These are phyloP conservation scores for Paraglomus brasilianum DNA, from an alignment of 192 early-diverging fungal genomes.

Conservation along the genomic window DNA sequence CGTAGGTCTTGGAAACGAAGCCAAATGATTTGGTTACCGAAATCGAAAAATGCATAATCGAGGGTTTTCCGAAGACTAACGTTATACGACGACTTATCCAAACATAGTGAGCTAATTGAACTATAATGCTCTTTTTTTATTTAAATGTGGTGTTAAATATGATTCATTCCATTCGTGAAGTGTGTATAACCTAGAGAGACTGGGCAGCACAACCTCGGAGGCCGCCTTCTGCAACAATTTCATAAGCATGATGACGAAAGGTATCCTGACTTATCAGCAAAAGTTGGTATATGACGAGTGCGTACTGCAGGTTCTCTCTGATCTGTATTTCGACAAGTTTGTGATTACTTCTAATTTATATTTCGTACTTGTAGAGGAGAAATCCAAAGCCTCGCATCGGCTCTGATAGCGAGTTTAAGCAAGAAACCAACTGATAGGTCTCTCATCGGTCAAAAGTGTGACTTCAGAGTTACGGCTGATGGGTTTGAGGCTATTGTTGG, in stretches of 20 bases:
- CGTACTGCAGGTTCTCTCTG: neutral
- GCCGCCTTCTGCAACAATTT: conserved; percentile 19
- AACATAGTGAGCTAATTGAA: conserved; percentile 22
- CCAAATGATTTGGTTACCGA: conserved; percentile 16
- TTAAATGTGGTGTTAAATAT: neutral
- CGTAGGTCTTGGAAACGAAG: conserved; percentile 11
- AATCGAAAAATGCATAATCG: conserved; percentile 27
- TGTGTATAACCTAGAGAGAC: conserved; percentile 18
- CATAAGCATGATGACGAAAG: conserved; percentile 21
- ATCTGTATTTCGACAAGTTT: neutral
- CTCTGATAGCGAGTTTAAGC: conserved; percentile 9
- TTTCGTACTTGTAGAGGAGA: conserved; percentile 21
- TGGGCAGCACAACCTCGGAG: conserved; percentile 4
- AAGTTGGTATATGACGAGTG: conserved; percentile 25
- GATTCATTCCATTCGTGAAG: neutral
- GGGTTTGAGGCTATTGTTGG: conserved; percentile 19
- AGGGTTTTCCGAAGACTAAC: conserved; percentile 11
- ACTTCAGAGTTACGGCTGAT: conserved; percentile 23
- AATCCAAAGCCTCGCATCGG: conserved; percentile 22
- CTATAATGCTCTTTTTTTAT: neutral
- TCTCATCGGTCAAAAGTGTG: conserved; percentile 21
- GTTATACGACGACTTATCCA: conserved; percentile 17
- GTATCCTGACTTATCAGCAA: conserved; percentile 16
- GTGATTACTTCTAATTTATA: conserved; percentile 21
- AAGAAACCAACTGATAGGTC: conserved; percentile 26